These are phyloP conservation scores for Taphrina confusa DNA, from an alignment of 1,139 yeast species.

Conservation along the genomic window DNA sequence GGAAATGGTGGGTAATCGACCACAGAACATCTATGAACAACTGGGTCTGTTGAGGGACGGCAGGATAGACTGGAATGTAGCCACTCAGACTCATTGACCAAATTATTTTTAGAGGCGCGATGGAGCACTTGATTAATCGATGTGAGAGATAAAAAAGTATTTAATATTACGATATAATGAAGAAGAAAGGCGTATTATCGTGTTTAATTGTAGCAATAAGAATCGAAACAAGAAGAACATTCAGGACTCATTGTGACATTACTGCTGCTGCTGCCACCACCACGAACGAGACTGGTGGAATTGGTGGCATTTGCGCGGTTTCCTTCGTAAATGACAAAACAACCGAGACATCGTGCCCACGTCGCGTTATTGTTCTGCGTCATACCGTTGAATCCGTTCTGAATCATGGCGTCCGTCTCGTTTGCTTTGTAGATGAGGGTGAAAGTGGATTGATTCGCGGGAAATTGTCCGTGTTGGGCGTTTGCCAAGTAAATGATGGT, in stretches of 20 bases:
- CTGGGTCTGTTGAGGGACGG: conserved; percentile 33
- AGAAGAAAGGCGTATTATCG: background rate
- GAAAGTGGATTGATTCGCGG: conserved; percentile 74
- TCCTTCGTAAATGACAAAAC: conserved; percentile 70
- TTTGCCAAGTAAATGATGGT: conserved; percentile 79
- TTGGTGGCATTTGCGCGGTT: conserved; percentile 14
- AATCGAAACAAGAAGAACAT: conserved; percentile 13
- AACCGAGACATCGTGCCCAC: conserved; percentile 81
- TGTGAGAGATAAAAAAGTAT: too few species aligned
- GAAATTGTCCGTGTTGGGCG: conserved; percentile 60
- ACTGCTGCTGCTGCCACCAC: background rate
- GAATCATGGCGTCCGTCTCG: conserved; percentile 65
- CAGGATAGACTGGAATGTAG: conserved; percentile 19
- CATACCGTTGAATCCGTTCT: conserved; percentile 78
- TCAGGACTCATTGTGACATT: background rate
- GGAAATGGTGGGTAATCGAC: conserved; percentile 22
- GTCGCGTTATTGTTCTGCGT: conserved; percentile 67
- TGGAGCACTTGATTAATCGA: too few species aligned
- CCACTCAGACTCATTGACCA: background rate
- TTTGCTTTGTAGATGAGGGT: conserved; percentile 57
- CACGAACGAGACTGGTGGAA: background rate
- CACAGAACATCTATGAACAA: conserved; percentile 35
- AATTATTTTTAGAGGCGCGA: background rate
- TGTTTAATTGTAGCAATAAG: conserved; percentile 19
- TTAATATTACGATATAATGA: background rate